Base-by-base conservation (phyloP, 345 rosid genomes). In the Anacardium occidentale region DNA sequence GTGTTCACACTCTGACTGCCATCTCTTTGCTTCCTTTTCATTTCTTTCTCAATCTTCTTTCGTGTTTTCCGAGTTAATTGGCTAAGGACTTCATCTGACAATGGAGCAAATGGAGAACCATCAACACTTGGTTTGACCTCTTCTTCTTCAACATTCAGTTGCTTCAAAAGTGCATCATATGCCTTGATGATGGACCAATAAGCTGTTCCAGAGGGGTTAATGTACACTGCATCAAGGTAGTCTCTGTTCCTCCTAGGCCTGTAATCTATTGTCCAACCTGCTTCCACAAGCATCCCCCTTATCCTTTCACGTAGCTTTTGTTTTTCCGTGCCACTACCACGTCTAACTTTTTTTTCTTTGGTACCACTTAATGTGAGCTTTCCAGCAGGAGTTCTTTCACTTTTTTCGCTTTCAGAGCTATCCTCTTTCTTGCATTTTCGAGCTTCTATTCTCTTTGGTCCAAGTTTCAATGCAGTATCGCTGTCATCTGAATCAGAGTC, bases 131-230 rank as follows among this genome's bases (percentile, higher is more conserved):
- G 69, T 48, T 82, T 77, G 59, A 29, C 76, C 63, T 85, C 85
- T 22, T 74, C 82, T 69, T 78, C 89, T 51, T 80, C 89, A 59
- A 83, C 85, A 11, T 82, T 78, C 26, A 82, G 75, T 79, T 90
- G 94, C 81, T 89, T 85, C 74, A 82, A 79, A 75, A 94, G 90
- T 66, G 95, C 96, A 79, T 94, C 94, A 80, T 94, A 94, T 12
- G 98, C 98, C 85, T 90, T 87, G 58, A 94, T 90, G 56, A 94
- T 83, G 54, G 98, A 94, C 98, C 98, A 94, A 78, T 87, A 92
- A 15, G 98, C 92, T 56, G 94, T 94, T 74, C 98, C 98, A 40
- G 82, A 57, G 60, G 97, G 98, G 77, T 84, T 94, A 64, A 90
- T 85, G 77, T 94, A 94, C 53, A 94, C 97, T 53, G 98, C 97